A percentile compares a stretch with the other conserved stretches of the same genome.
Evolutionary conservation across 164 flowering plant genomes (phyloP).

Genomic region (Santalum album): DNA sequence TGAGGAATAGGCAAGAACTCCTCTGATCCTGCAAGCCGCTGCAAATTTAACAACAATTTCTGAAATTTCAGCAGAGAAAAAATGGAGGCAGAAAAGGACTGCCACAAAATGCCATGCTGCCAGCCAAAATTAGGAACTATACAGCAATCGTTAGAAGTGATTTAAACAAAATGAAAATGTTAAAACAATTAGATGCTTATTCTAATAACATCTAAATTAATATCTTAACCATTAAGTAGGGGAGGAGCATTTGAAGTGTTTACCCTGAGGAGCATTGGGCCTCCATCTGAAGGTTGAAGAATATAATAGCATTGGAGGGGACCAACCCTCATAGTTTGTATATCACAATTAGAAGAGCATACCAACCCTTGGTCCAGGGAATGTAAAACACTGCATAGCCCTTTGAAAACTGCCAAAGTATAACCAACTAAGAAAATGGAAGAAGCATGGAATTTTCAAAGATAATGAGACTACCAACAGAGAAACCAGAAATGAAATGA

Average conservation of each 20-base stretch:
- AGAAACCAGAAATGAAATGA: no score
- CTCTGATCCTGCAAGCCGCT: slow-evolving; percentile 80
- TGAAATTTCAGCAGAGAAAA: background rate
- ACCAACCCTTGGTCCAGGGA: slow-evolving; percentile 73
- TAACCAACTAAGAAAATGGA: slow-evolving; percentile 4
- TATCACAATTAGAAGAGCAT: slow-evolving; percentile 60
- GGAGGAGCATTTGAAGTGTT: background rate
- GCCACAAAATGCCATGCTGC: background rate
- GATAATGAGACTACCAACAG: no score
- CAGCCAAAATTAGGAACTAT: no score
- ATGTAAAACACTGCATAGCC: slow-evolving; percentile 48
- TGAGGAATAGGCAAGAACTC: slow-evolving; percentile 56
- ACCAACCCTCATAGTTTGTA: slow-evolving; percentile 47
- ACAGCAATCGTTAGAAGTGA: no score
- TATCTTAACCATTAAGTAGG: slow-evolving; percentile 1
- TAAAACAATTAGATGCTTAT: background rate
- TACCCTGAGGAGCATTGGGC: slow-evolving; percentile 88
- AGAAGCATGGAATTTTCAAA: background rate
- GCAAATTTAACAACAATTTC: slow-evolving; percentile 18
- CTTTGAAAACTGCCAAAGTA: slow-evolving; percentile 51
- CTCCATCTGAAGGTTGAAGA: slow-evolving; percentile 73
- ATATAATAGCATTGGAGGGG: slow-evolving; percentile 58
- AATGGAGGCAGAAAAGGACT: background rate
- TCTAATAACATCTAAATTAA: background rate
- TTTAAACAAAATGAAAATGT: background rate